Evolutionary conservation across 805 yeast species (phyloP), one percentile per base, ranked within the genome.

Genomic region (Millerozyma miso): DNA sequence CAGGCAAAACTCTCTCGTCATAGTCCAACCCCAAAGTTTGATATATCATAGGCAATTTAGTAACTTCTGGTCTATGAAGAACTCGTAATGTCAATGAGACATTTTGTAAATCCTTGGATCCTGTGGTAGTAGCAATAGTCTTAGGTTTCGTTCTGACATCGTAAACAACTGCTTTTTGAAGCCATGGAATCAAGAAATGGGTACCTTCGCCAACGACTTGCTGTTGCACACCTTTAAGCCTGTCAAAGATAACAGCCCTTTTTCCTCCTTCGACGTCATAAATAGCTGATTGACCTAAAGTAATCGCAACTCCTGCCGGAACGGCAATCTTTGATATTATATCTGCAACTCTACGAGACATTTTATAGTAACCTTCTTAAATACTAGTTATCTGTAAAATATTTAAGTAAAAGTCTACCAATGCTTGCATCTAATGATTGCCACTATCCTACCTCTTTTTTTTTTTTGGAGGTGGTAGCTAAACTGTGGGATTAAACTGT

Each of bases 61-160:
- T 63, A 38, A 93, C 95, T 48, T 89, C 96, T 0, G 99, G 99
- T 58, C 98, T 79, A 67, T 88, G 96, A 53, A 93, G 74, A 36
- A 93, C 96, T 58, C 99, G 80, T 59, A 93, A 74, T 3, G 98
- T 93, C 61, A 93, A 73, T 7, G 95, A 83, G 31, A 93, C 99
- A 77, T 85, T 91, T 69, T 93, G 99, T 67, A 93, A 75, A 69
- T 93, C 99, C 68, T 91, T 93, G 18, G 97, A 88, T 31, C 99
- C 99, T 1, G 99, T 93, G 50, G 89, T 87, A 17, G 98, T 85
- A 35, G 95, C 81, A 57, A 93, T 90, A 53, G 85, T 87, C 67
- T 93, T 83, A 31, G 99, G 98, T 50, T 81, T 85, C n/a, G 97
- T 90, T 60, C 97, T 79, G 20, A 93, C 96, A 63, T 93, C 99